A percentile compares a stretch with the other conserved stretches of the same genome.
These are phyloP conservation scores for Amphicarpaea edgeworthii DNA, from an alignment of 306 rosid species.

Conservation along the genomic window DNA sequence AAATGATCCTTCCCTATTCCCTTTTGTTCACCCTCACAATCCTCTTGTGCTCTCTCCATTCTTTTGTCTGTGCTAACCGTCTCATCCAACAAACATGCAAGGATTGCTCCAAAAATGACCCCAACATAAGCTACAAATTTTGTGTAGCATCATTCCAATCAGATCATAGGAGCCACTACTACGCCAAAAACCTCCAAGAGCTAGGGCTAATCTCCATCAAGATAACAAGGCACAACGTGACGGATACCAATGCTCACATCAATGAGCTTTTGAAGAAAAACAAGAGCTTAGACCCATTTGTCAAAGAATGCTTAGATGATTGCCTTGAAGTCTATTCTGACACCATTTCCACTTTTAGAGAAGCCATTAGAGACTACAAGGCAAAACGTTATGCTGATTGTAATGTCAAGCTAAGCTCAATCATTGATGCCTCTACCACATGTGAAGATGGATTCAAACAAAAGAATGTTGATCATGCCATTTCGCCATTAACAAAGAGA, in stretches of 20 bases:
- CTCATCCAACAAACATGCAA: slow-evolving; percentile 68
- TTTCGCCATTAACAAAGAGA: slow-evolving; percentile 67
- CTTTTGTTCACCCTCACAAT: slow-evolving; percentile 37
- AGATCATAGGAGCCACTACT: slow-evolving; percentile 32
- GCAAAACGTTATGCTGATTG: slow-evolving; percentile 56
- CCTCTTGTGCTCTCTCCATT: slow-evolving; percentile 25
- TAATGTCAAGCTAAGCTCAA: slow-evolving; percentile 58
- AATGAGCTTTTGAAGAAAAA: slow-evolving; percentile 49
- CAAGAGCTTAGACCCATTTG: slow-evolving; percentile 33
- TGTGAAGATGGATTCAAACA: slow-evolving; percentile 85
- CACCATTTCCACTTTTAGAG: slow-evolving; percentile 50
- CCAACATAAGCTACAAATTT: slow-evolving; percentile 70
- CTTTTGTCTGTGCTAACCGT: slow-evolving; percentile 24
- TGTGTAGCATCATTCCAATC: slow-evolving; percentile 63
- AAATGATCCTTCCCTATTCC: slow-evolving; percentile 35
- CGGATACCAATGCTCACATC: slow-evolving; percentile 53
- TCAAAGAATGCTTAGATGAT: slow-evolving; percentile 59
- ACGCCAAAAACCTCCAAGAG: slow-evolving; percentile 45
- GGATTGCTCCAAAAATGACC: slow-evolving; percentile 57
- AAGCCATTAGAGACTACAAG: slow-evolving; percentile 54
- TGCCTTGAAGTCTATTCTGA: slow-evolving; percentile 67
- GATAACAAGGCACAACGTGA: slow-evolving; percentile 50
- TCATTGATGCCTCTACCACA: slow-evolving; percentile 64
- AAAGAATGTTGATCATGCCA: slow-evolving; percentile 1
- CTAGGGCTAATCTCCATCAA: slow-evolving; percentile 64